Evolutionary conservation across 1,284 basidiomycete species (phyloP).

Genomic region (Puccinia horiana): DNA sequence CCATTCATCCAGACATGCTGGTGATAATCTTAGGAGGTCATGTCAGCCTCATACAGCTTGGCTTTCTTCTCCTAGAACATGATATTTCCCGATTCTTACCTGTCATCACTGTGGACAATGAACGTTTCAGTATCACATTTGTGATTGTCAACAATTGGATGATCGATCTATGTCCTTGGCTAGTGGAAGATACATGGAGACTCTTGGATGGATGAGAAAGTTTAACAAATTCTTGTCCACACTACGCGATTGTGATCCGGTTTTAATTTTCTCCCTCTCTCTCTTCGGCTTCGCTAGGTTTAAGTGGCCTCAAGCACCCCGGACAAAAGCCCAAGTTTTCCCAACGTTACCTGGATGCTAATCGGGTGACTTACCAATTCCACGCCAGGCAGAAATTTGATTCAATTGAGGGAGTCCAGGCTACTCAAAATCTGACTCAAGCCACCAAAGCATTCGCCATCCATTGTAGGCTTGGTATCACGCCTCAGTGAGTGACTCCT

Average conservation of each 20-base stretch:
- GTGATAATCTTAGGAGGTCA: constrained; percentile 75
- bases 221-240: neutral
- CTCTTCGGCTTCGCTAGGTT: constrained; percentile 50
- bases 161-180: constrained; percentile 71
- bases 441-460: constrained; percentile 52
- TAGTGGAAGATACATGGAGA: constrained; percentile 84
- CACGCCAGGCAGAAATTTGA: constrained; percentile 52
- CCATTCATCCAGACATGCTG: constrained; percentile 71
- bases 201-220: constrained; percentile 65
- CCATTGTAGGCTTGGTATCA: constrained; percentile 51
- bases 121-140: constrained; percentile 67
- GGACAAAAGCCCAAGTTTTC: constrained; percentile 65
- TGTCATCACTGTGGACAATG: neutral
- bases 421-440: constrained; percentile 48
- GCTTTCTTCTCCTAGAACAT: neutral
- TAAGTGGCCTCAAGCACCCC: constrained; percentile 35
- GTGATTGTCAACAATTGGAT: constrained; percentile 71
- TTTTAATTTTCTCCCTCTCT: neutral
- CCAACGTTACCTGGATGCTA: constrained; percentile 73
- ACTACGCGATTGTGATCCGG: neutral
- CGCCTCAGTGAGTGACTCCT: constrained; percentile 52
- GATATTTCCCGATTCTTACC: neutral
- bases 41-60: constrained; percentile 46
- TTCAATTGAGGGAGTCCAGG: constrained; percentile 50
- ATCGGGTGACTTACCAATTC: constrained; percentile 71